Evolutionary conservation across 495 filamentous ascomycete genomes (phyloP).

Genomic region (Penicillium malachiteum): DNA sequence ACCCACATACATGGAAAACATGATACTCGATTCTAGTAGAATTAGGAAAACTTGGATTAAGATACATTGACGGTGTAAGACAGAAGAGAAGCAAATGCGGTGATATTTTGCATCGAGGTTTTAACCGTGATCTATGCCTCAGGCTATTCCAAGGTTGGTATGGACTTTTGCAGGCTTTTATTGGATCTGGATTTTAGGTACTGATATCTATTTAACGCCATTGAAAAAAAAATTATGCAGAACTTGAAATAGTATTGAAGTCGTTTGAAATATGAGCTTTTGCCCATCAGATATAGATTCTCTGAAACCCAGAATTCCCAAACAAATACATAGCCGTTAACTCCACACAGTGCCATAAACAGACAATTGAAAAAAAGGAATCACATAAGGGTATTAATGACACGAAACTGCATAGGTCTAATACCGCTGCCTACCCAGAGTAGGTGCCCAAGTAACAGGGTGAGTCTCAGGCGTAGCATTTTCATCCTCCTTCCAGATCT

Average conservation of each 20-base stretch:
- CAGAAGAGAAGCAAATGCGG: too few relatives aligned
- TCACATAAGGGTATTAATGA: conserved; percentile 24
- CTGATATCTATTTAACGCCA: too few relatives aligned
- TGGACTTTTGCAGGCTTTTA: too few relatives aligned
- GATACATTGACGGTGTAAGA: too few relatives aligned
- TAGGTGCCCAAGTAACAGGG: conserved; percentile 91
- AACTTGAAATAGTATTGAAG: neutral
- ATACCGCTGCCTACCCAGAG: conserved; percentile 68
- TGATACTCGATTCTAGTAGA: too few relatives aligned
- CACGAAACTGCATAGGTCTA: conserved; percentile 26
- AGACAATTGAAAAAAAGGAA: conserved; percentile 8
- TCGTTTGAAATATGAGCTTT: conserved; percentile 3
- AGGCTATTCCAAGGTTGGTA: too few relatives aligned
- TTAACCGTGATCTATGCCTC: too few relatives aligned
- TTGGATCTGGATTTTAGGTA: too few relatives aligned
- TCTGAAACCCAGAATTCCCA: conserved; percentile 7
- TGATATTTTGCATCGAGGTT: too few relatives aligned
- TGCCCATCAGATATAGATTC: conserved; percentile 5
- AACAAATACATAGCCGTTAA: conserved; percentile 23
- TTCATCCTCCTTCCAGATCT: conserved; percentile 93
- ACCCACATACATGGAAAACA: too few relatives aligned
- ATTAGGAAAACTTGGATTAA: too few relatives aligned
- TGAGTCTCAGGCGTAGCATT: conserved; percentile 87
- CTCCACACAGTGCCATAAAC: conserved; percentile 30
- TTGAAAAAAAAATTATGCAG: too few relatives aligned